Evolutionary conservation across 2,329 filamentous ascomycete species (phyloP), one percentile per base, ranked within the genome.

Genomic region (Basipetospora sp.): DNA sequence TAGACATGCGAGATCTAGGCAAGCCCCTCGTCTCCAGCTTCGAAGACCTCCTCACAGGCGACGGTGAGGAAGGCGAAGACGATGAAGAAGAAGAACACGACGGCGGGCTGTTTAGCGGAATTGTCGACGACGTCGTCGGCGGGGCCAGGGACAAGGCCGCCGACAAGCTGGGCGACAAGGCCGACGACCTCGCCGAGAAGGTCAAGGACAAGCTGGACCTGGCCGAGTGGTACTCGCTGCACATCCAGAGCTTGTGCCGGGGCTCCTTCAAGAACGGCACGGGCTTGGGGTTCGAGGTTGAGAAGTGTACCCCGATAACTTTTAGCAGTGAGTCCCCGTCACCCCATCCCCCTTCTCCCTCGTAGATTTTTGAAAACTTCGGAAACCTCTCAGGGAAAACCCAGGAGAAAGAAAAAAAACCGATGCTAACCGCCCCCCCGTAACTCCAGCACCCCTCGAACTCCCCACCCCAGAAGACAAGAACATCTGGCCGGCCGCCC

Each of bases 151-250:
- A 43, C 34, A 42, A 43, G 15, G 39, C 32, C 43, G 42, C 46
- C 20, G 50, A 53, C 45, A 53, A 51, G 34, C 27, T 43, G 42
- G 60, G 61, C 44, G 52, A 62, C 22, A 47, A 65, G 25, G 51
- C 53, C 4, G 55, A 59, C 39, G 53, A 60, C 6, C 43, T 61
- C 28, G 58, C 58, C 27, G 63, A 60, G 40, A 45, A 60, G 37
- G 36, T 66, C 32, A 53, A 57, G 34, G 52, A 57, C 10, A 53
- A 56, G n/a, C 51, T 69, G 19, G 64, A 65, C 17, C 59, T 69
- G 39, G 57, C 59, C 1, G 54, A 69, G 42, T 69, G 65, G 65
- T 69, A 69, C 45, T 67, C 64, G 13, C 42, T 69, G 20, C 65
- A 69, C 44, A 45, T 69, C 45, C 62, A 65, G 61, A 55, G 57